These are phyloP conservation scores for Trichothecium sympodiale DNA, from an alignment of 2,329 filamentous ascomycete species.

Conservation along the genomic window DNA sequence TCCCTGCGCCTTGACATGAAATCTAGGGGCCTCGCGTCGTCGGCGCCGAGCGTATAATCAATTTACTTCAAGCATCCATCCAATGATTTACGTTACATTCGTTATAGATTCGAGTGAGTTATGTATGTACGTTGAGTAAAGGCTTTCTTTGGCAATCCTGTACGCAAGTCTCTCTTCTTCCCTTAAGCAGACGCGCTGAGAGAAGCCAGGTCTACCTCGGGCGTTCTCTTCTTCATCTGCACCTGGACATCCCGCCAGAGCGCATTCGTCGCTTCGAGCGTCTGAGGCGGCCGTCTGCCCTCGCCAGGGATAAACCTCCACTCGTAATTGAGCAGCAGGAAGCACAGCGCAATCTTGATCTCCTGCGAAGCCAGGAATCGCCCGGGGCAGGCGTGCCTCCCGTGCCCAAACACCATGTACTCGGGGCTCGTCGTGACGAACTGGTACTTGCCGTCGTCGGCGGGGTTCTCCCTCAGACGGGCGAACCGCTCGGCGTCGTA, in stretches of 20 bases:
- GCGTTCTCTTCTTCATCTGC: background rate
- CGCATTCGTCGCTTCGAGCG: background rate
- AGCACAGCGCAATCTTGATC: slow-evolving; percentile 23
- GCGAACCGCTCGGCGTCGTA: background rate
- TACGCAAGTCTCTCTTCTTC: too few relatives aligned
- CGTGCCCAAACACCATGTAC: slow-evolving; percentile 24
- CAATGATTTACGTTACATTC: too few relatives aligned
- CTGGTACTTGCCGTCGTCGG: background rate
- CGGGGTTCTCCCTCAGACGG: background rate
- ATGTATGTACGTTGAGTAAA: too few relatives aligned
- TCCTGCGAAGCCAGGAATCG: slow-evolving; percentile 25
- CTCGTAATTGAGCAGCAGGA: slow-evolving; percentile 21
- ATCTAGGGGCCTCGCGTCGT: too few relatives aligned
- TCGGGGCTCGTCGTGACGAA: slow-evolving; percentile 20
- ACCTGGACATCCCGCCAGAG: background rate
- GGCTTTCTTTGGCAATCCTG: too few relatives aligned
- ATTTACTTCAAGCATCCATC: too few relatives aligned
- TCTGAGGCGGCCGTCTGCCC: background rate
- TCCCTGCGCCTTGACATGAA: too few relatives aligned
- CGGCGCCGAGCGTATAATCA: too few relatives aligned
- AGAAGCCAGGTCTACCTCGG: background rate
- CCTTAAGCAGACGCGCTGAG: too few relatives aligned
- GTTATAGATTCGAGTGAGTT: too few relatives aligned
- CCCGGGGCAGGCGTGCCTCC: slow-evolving; percentile 26
- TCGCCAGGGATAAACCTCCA: background rate